A percentile compares a stretch with the other conserved stretches of the same genome.
These are phyloP conservation scores for Talaromyces wortmannii DNA, from an alignment of 495 filamentous ascomycete species.

Conservation along the genomic window DNA sequence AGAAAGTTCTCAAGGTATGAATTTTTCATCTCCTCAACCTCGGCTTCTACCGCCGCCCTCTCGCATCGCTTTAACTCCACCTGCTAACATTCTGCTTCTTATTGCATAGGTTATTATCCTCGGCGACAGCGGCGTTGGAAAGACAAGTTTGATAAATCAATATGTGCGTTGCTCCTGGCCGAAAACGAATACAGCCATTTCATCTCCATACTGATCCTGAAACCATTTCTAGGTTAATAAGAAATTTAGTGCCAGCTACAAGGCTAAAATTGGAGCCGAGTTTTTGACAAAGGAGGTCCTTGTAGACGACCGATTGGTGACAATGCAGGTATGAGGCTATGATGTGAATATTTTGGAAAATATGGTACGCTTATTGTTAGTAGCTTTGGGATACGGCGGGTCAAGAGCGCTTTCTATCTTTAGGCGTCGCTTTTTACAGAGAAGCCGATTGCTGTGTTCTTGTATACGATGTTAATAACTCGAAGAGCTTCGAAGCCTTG, in stretches of 20 bases:
- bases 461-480: conserved; percentile 98
- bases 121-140: conserved; percentile 95
- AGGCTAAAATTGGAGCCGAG: conserved; percentile 97
- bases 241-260: conserved; percentile 99
- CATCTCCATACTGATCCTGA: conserved; percentile 15
- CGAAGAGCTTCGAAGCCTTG: conserved; percentile 96
- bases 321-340: conserved; percentile 79
- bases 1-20: conserved; percentile 94
- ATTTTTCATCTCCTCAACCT: conserved; percentile 13
- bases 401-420: conserved; percentile 94
- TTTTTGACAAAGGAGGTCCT: conserved; percentile 98
- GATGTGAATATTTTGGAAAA: neutral
- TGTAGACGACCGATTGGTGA: conserved; percentile 93
- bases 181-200: conserved; percentile 1
- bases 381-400: conserved; percentile 98
- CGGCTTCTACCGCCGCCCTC: conserved; percentile 16
- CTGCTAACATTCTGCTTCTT: conserved; percentile 4
- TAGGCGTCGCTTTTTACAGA: conserved; percentile 97
- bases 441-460: conserved; percentile 98
- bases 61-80: neutral
- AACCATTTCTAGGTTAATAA: conserved; percentile 78
- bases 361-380: conserved; percentile 3
- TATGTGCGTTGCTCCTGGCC: conserved; percentile 63
- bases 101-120: conserved; percentile 86
- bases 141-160: conserved; percentile 99